Conservation (phyloP, 441 rosid genomes). For the Geranium incanum region DNA sequence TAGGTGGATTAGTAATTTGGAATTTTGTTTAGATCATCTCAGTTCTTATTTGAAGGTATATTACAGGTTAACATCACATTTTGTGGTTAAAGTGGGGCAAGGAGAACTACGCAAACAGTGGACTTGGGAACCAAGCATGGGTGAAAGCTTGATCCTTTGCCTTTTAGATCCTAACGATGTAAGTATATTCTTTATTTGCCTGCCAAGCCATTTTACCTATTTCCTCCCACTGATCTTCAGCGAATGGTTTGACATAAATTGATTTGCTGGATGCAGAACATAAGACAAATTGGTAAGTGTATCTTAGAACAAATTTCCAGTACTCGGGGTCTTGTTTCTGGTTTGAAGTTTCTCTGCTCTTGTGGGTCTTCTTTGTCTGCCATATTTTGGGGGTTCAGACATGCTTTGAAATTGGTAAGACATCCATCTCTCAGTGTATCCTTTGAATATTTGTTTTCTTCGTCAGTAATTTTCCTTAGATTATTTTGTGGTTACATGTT, state of each 20-base stretch:
- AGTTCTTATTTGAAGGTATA: slow-evolving; percentile 20
- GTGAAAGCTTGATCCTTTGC: slow-evolving; percentile 74
- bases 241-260: slow-evolving; percentile 14
- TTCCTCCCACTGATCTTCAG: slow-evolving; percentile 15
- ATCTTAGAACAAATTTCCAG: slow-evolving; percentile 85
- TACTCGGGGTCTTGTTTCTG: slow-evolving; percentile 70
- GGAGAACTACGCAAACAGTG: slow-evolving; percentile 70
- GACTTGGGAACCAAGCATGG: slow-evolving; percentile 95
- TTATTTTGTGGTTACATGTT: background rate
- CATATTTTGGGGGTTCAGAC: slow-evolving; percentile 64
- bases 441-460: slow-evolving; percentile 2
- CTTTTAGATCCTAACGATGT: slow-evolving; percentile 96
- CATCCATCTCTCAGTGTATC: slow-evolving; percentile 12
- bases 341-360: slow-evolving; percentile 89
- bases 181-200: slow-evolving; percentile 19
- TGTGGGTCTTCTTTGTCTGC: slow-evolving; percentile 45
- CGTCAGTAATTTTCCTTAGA: background rate
- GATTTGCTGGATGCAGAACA: slow-evolving; percentile 50
- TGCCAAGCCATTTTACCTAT: background rate
- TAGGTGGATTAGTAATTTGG: background rate
- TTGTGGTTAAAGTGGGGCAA: slow-evolving; percentile 60
- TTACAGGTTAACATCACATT: slow-evolving; percentile 74
- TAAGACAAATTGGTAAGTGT: slow-evolving; percentile 82
- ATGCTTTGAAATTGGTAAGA: slow-evolving; percentile 64
- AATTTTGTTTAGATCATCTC: background rate